Percentiles rank a stretch among this genome's conserved stretches.
Conservation (phyloP, 768 basidiomycete species). For the Steccherinum ochraceum region DNA sequence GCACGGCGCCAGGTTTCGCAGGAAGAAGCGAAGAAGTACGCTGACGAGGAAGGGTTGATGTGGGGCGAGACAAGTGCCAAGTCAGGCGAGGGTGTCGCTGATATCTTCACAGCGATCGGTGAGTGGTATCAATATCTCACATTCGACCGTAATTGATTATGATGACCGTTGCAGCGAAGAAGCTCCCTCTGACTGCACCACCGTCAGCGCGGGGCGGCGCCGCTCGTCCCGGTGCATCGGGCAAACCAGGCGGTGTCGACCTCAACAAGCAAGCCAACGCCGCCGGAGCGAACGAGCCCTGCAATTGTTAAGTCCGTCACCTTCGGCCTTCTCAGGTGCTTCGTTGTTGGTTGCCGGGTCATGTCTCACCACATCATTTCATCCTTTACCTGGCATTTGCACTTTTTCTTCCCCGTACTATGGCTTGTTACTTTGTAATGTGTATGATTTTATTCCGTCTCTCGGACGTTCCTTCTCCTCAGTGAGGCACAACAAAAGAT, state of each 20-base stretch:
- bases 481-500: neutral
- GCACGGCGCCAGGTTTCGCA: slow-evolving; percentile 80
- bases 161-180: slow-evolving; percentile 57
- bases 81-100: slow-evolving; percentile 78
- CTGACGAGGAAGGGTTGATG: slow-evolving; percentile 87
- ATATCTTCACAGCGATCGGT: slow-evolving; percentile 87
- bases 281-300: slow-evolving; percentile 53
- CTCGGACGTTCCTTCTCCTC: neutral
- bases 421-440: slow-evolving; percentile 9
- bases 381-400: slow-evolving; percentile 11
- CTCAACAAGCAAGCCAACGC: slow-evolving; percentile 62
- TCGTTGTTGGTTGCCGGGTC: neutral
- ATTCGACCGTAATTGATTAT: no score
- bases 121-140: slow-evolving; percentile 17
- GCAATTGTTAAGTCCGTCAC: slow-evolving; percentile 56
- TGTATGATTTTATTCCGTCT: slow-evolving; percentile 6
- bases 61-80: slow-evolving; percentile 93
- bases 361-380: slow-evolving; percentile 6
- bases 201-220: slow-evolving; percentile 52
- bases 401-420: slow-evolving; percentile 13
- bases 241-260: slow-evolving; percentile 57
- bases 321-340: neutral
- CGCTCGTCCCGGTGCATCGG: slow-evolving; percentile 44
- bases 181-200: slow-evolving; percentile 77
- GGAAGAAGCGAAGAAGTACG: slow-evolving; percentile 90